These are phyloP conservation scores for Cladosporium sp. DNA, from an alignment of 2,329 filamentous ascomycete species.

Conservation along the genomic window DNA sequence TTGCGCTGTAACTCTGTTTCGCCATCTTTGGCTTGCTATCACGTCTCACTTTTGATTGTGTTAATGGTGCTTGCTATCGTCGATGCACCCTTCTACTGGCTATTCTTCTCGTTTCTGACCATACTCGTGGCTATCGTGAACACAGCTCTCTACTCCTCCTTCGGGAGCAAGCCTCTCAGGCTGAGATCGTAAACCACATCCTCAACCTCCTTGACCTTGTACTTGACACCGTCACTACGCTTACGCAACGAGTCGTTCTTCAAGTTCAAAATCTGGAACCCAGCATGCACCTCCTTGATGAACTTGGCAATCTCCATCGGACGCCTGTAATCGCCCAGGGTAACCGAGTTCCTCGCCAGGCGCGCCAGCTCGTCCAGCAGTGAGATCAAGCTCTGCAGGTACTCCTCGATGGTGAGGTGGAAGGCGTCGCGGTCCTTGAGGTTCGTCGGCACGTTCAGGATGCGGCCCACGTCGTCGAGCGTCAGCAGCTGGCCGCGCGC, in stretches of 20 bases:
- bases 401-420: conserved; percentile 96
- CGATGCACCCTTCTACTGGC: neutral
- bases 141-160: conserved; percentile 23
- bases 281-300: conserved; percentile 91
- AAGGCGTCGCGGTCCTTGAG: conserved; percentile 84
- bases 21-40: neutral
- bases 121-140: neutral
- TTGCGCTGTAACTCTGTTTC: conserved; percentile 1
- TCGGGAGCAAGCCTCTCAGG: conserved; percentile 66
- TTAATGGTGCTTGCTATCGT: neutral
- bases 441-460: conserved; percentile 87
- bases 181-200: conserved; percentile 97
- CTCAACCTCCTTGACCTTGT: conserved; percentile 95
- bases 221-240: conserved; percentile 91
- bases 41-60: neutral
- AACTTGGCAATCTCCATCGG: conserved; percentile 88
- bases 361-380: conserved; percentile 89
- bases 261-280: conserved; percentile 94
- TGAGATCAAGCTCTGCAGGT: conserved; percentile 82
- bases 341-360: conserved; percentile 91
- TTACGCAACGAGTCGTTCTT: conserved; percentile 92
- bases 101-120: neutral
- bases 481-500: conserved; percentile 68
- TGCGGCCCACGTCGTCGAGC: conserved; percentile 80
- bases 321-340: conserved; percentile 80